phyloP scores from a whole-genome alignment of 2,329 filamentous ascomycete species.

The Neonectria magnoliae region DNA sequence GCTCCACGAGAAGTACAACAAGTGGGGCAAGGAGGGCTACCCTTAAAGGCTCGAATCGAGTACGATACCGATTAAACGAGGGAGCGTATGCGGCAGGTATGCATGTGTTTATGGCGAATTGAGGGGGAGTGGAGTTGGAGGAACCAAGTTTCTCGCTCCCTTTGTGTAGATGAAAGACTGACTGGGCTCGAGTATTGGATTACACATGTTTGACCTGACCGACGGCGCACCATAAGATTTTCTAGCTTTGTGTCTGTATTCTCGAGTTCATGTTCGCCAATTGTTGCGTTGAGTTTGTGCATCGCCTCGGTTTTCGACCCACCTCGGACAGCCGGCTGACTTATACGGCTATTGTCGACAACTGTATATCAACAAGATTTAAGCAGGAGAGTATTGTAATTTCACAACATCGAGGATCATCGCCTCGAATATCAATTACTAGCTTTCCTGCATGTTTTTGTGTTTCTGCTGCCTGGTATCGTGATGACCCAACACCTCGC shows the following conservation, averaged over 20 bases:
- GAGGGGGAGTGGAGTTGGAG: constrained; percentile 26
- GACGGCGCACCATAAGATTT: constrained; percentile 35
- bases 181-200: constrained; percentile 37
- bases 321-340: constrained; percentile 14
- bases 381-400: neutral
- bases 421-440: neutral
- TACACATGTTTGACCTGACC: constrained; percentile 37
- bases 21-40: constrained; percentile 98
- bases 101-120: constrained; percentile 17
- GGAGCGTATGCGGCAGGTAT: constrained; percentile 27
- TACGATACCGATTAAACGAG: constrained; percentile 11
- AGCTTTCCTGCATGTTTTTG: constrained; percentile 8
- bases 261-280: constrained; percentile 25
- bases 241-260: constrained; percentile 37
- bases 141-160: constrained; percentile 13
- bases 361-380: neutral
- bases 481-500: constrained; percentile 29
- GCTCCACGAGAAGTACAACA: constrained; percentile 98
- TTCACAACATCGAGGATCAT: neutral
- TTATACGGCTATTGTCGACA: neutral
- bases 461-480: constrained; percentile 37
- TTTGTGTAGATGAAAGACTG: constrained; percentile 39
- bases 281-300: constrained; percentile 2
- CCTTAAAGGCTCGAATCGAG: constrained; percentile 52
- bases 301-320: neutral